Conservation (phyloP, 2,329 filamentous ascomycete genomes). For the Colletotrichum aenigma region DNA sequence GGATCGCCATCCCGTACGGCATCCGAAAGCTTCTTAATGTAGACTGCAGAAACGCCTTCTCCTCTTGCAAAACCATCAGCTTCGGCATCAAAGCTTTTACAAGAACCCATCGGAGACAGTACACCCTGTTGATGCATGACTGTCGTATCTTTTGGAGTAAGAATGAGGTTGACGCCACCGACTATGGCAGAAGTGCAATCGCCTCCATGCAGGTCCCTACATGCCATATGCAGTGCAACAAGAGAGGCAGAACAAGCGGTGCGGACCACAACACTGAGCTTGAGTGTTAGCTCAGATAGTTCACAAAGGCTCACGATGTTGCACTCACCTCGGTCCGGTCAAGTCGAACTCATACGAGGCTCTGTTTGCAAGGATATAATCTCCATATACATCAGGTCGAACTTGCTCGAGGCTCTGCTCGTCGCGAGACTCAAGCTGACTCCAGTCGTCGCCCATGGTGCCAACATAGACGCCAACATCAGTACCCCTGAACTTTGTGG, state of each 20-base stretch:
- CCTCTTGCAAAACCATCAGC: slow-evolving; percentile 57
- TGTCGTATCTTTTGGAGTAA: slow-evolving; percentile 32
- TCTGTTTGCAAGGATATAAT: slow-evolving; percentile 34
- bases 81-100: slow-evolving; percentile 42
- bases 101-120: slow-evolving; percentile 35
- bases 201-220: slow-evolving; percentile 29
- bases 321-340: slow-evolving; percentile 32
- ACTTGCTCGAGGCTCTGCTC: slow-evolving; percentile 21
- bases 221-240: slow-evolving; percentile 38
- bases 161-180: slow-evolving; percentile 39
- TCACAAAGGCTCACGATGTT: fast-evolving
- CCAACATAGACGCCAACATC: slow-evolving; percentile 33
- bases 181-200: slow-evolving; percentile 36
- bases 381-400: slow-evolving; percentile 24
- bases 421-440: slow-evolving; percentile 21
- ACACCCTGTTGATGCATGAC: slow-evolving; percentile 38
- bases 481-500: slow-evolving; percentile 26
- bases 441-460: slow-evolving; percentile 33
- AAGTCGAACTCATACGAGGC: slow-evolving; percentile 36
- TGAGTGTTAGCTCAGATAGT: neutral
- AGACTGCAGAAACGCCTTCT: slow-evolving; percentile 49
- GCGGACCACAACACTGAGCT: slow-evolving; percentile 30
- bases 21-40: slow-evolving; percentile 49
- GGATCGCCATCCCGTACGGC: slow-evolving; percentile 52
- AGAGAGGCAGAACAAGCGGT: slow-evolving; percentile 45